Percentiles rank a stretch among this genome's conserved stretches.
Conservation (phyloP, 495 filamentous ascomycete species). For the Thozetella sp. region DNA sequence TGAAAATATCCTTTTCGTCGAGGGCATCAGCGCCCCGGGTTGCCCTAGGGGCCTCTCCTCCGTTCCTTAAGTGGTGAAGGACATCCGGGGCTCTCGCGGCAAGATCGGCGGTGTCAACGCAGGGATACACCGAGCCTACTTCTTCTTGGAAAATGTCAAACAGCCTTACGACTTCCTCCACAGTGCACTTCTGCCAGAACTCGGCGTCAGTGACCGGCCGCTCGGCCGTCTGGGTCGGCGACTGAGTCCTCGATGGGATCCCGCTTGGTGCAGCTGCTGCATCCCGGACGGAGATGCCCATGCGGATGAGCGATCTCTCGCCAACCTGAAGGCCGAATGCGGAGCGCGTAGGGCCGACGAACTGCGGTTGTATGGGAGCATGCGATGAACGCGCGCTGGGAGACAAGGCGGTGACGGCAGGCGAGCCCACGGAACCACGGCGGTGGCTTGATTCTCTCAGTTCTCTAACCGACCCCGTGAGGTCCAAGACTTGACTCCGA, state of each 20-base stretch:
- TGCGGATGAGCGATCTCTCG: slow-evolving; percentile 11
- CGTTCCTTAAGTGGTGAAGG: slow-evolving; percentile 4
- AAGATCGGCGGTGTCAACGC: slow-evolving; percentile 6
- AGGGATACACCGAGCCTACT: slow-evolving; percentile 8
- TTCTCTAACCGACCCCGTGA: neutral
- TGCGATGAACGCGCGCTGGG: neutral
- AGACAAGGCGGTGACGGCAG: neutral
- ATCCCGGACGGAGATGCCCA: slow-evolving; percentile 6
- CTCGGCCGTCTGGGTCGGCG: neutral
- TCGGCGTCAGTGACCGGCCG: neutral
- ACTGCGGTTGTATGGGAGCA: slow-evolving; percentile 7
- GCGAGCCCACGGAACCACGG: neutral
- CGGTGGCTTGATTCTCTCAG: neutral
- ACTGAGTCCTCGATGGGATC: neutral
- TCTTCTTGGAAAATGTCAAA: slow-evolving; percentile 9
- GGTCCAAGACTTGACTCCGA: neutral
- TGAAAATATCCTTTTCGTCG: neutral
- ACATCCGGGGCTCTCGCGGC: neutral
- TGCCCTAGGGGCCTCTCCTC: neutral
- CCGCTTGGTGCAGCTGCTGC: slow-evolving; percentile 5
- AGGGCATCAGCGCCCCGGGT: neutral
- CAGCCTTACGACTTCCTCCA: slow-evolving; percentile 5
- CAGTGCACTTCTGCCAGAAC: neutral
- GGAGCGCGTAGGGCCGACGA: slow-evolving; percentile 15
- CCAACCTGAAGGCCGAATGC: slow-evolving; percentile 14